phyloP scores from a whole-genome alignment of 164 flowering plant genomes.

The Magnolia officinalis region DNA sequence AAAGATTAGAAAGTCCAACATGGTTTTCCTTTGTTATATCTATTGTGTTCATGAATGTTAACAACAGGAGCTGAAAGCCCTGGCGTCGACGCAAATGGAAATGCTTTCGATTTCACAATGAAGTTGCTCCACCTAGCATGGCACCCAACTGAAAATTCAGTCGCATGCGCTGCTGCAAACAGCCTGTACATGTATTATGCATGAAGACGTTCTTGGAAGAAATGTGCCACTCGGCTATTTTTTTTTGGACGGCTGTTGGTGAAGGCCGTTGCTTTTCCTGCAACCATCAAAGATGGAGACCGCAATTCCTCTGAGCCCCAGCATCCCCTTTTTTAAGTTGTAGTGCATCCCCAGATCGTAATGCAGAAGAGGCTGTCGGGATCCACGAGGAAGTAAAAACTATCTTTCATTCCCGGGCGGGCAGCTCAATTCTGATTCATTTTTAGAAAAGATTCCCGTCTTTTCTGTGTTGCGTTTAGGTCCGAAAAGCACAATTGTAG shows the following conservation, averaged over 20 bases:
- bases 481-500: constrained; percentile 49
- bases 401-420: constrained; percentile 35
- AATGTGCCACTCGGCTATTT: constrained; percentile 17
- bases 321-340: constrained; percentile 18
- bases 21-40: not conserved
- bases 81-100: constrained; percentile 86
- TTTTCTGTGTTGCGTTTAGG: constrained; percentile 47
- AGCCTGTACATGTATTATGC: constrained; percentile 99
- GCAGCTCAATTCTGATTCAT: constrained; percentile 37
- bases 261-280: constrained; percentile 29
- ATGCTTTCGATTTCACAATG: constrained; percentile 81
- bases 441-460: constrained; percentile 37
- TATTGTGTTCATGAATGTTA: not conserved
- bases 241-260: constrained; percentile 35
- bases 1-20: too few relatives aligned
- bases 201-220: constrained; percentile 31
- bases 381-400: constrained; percentile 36
- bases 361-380: constrained; percentile 29
- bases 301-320: constrained; percentile 25
- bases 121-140: constrained; percentile 97
- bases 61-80: constrained; percentile 67
- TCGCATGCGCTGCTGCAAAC: constrained; percentile 99
- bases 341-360: constrained; percentile 18
- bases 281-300: constrained; percentile 25
- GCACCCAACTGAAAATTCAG: constrained; percentile 93